A percentile compares a stretch with the other conserved stretches of the same genome.
phyloP scores from a whole-genome alignment of 331 rosid genomes.

The Arachis monticola region DNA sequence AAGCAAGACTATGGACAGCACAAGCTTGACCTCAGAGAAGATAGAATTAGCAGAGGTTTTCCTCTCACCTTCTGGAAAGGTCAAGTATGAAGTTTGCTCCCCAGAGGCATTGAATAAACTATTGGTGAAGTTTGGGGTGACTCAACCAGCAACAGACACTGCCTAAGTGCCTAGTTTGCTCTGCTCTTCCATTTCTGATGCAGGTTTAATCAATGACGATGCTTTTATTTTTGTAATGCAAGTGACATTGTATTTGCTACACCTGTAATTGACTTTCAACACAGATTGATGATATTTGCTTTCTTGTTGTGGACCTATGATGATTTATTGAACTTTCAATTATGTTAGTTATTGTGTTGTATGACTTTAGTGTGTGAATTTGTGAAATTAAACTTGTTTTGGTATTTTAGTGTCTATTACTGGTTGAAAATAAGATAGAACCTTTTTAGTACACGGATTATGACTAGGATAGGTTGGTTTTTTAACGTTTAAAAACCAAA shows the following conservation, averaged over 20 bases:
- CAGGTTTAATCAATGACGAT: conserved; percentile 15
- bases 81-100: conserved; percentile 78
- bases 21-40: conserved; percentile 75
- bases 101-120: conserved; percentile 61
- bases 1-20: conserved; percentile 87
- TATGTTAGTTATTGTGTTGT: no score
- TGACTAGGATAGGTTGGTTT: no score
- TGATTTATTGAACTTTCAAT: no score
- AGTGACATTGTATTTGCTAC: conserved; percentile 27
- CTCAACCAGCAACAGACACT: conserved; percentile 75
- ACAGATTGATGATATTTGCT: not conserved
- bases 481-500: no score
- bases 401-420: no score
- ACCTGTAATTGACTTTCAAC: not conserved
- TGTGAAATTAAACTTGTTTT: no score
- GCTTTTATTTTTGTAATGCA: conserved; percentile 28
- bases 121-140: conserved; percentile 68
- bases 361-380: no score
- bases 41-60: conserved; percentile 75
- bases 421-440: no score
- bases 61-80: conserved; percentile 68
- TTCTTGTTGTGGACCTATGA: no score
- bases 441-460: no score
- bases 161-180: conserved; percentile 42
- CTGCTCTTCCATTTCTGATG: conserved; percentile 18